Conservation (phyloP, 2,329 filamentous ascomycete genomes). For the Hypoxylon sp. region DNA sequence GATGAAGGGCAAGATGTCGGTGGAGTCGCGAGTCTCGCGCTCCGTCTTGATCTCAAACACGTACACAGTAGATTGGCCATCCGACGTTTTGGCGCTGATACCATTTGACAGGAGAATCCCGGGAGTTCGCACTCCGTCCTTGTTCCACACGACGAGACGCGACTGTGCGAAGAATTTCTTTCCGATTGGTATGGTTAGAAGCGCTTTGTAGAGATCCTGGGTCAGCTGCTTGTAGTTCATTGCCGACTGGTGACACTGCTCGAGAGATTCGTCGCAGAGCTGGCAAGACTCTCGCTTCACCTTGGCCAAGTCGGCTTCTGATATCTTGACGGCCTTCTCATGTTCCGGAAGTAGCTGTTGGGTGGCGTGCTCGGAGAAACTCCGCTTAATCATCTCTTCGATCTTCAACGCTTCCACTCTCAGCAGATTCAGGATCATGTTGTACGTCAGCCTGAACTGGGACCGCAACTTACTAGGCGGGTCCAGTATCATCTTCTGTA, state of each 20-base stretch:
- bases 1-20: conserved; percentile 88
- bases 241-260: conserved; percentile 82
- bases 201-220: conserved; percentile 78
- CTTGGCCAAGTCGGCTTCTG: conserved; percentile 90
- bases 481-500: conserved; percentile 94
- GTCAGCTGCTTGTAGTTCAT: conserved; percentile 86
- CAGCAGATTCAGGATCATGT: conserved; percentile 97
- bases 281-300: conserved; percentile 87
- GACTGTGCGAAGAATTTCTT: conserved; percentile 81
- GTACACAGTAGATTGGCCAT: conserved; percentile 75
- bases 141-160: conserved; percentile 84
- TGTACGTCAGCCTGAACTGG: conserved; percentile 97
- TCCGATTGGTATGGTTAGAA: conserved; percentile 84
- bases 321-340: conserved; percentile 91
- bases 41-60: conserved; percentile 81
- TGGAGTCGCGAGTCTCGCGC: conserved; percentile 77
- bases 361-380: conserved; percentile 97
- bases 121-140: conserved; percentile 84
- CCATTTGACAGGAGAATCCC: conserved; percentile 85
- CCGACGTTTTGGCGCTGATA: conserved; percentile 67
- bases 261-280: conserved; percentile 83
- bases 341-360: conserved; percentile 95
- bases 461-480: conserved; percentile 95
- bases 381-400: conserved; percentile 99
- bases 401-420: conserved; percentile 97